A percentile compares a stretch with the other conserved stretches of the same genome.
phyloP scores from a whole-genome alignment of 2,329 filamentous ascomycete species.

The Alternaria burnsii region DNA sequence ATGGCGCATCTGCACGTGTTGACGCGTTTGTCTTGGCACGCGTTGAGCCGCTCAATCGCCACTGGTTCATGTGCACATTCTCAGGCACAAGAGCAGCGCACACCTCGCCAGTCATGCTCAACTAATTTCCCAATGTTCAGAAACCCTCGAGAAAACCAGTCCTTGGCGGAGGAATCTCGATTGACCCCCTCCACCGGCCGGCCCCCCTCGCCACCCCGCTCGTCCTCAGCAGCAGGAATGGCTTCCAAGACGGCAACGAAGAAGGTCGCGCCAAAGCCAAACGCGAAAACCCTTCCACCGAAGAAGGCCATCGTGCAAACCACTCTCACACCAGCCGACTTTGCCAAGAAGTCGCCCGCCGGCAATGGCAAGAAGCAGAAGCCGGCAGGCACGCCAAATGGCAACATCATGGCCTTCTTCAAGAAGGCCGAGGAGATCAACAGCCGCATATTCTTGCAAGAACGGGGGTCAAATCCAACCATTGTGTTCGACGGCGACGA shows the following conservation, averaged over 20 bases:
- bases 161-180: conserved; percentile 44
- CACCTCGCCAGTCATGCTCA: background rate
- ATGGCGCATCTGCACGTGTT: conserved; percentile 10
- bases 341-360: conserved; percentile 45
- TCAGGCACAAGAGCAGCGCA: background rate
- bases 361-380: conserved; percentile 49
- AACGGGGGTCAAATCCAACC: conserved; percentile 32
- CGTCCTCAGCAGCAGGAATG: conserved; percentile 27
- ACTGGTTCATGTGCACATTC: background rate
- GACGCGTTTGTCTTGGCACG: conserved; percentile 21
- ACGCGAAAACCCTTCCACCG: conserved; percentile 20
- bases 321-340: conserved; percentile 43
- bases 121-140: conserved; percentile 58
- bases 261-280: conserved; percentile 27
- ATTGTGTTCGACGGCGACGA: conserved; percentile 34
- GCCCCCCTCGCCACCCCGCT: conserved; percentile 61
- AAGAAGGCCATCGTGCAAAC: conserved; percentile 44
- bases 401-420: conserved; percentile 64
- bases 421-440: conserved; percentile 59
- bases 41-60: conserved; percentile 1
- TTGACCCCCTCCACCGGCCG: conserved; percentile 59
- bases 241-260: conserved; percentile 35
- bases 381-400: conserved; percentile 54
- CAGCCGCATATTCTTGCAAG: conserved; percentile 49
- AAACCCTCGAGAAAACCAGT: conserved; percentile 60